Conservation (phyloP, 768 basidiomycete species). For the Sarcodon aspratus region DNA sequence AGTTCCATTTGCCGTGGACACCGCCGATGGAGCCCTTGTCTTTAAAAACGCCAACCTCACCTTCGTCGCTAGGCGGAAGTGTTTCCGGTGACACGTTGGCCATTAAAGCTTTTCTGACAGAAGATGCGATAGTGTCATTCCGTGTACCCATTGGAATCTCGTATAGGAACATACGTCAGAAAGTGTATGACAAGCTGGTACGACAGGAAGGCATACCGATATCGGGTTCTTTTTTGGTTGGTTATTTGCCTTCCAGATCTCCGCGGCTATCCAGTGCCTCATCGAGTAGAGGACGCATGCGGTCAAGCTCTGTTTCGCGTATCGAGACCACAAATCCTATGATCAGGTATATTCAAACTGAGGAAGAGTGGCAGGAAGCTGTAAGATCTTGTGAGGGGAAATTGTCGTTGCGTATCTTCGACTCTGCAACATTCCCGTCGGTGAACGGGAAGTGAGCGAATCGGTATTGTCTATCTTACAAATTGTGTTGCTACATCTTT, state of each 20-base stretch:
- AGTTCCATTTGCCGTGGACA: constrained; percentile 17
- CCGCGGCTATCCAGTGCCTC: background rate
- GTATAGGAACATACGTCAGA: constrained; percentile 42
- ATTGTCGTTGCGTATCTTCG: constrained; percentile 45
- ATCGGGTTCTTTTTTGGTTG: constrained; percentile 42
- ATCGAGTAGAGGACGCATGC: constrained; percentile 12
- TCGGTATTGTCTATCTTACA: too few relatives aligned
- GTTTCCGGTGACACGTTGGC: constrained; percentile 22
- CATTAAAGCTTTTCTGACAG: constrained; percentile 51
- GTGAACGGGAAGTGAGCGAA: too few relatives aligned
- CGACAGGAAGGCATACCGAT: constrained; percentile 46
- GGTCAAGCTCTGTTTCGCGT: constrained; percentile 23
- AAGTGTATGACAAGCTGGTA: constrained; percentile 58
- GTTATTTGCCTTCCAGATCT: constrained; percentile 31
- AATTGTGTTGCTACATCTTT: too few relatives aligned
- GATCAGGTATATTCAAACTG: constrained; percentile 36
- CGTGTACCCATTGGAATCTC: constrained; percentile 35
- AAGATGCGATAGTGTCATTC: constrained; percentile 52
- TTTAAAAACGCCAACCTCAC: constrained; percentile 10
- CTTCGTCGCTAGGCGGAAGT: constrained; percentile 21
- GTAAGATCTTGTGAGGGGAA: constrained; percentile 36
- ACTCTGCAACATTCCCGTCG: constrained; percentile 7
- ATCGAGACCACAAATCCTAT: constrained; percentile 5
- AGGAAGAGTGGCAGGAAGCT: constrained; percentile 51
- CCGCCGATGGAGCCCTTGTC: constrained; percentile 2